phyloP scores from a whole-genome alignment of 805 yeast species.

The Suhomyces canberraensis region DNA sequence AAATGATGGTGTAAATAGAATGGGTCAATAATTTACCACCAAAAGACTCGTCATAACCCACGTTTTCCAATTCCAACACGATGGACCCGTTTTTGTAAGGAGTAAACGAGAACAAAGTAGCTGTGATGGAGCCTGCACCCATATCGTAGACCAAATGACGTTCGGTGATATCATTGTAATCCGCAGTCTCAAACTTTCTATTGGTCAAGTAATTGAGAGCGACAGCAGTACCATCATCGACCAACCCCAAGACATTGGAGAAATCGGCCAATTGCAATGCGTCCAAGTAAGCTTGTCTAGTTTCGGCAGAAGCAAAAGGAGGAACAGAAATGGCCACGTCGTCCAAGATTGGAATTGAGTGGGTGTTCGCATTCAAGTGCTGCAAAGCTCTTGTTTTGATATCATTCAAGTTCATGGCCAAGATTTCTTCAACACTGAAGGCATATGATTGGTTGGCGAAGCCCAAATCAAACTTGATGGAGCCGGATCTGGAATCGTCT shows the following conservation, averaged over 20 bases:
- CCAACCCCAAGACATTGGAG: constrained; percentile 56
- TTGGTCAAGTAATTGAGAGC: constrained; percentile 76
- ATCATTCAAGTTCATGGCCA: constrained; percentile 79
- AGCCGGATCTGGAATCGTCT: constrained; percentile 37
- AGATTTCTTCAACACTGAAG: constrained; percentile 65
- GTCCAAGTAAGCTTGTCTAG: constrained; percentile 70
- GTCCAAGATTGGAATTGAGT: constrained; percentile 46
- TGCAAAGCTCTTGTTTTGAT: constrained; percentile 61
- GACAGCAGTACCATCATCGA: constrained; percentile 91
- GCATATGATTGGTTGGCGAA: constrained; percentile 26
- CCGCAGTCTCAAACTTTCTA: constrained; percentile 36
- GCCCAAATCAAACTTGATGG: constrained; percentile 56
- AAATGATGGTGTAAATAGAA: constrained; percentile 57
- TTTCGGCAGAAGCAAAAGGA: constrained; percentile 58
- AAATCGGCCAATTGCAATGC: constrained; percentile 69
- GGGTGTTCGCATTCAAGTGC: constrained; percentile 36
- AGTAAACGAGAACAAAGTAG: constrained; percentile 71
- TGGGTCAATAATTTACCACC: constrained; percentile 79
- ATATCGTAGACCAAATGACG: constrained; percentile 78
- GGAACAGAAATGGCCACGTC: constrained; percentile 80
- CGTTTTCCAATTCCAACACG: constrained; percentile 62
- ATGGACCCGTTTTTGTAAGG: constrained; percentile 42
- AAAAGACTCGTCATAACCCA: constrained; percentile 61
- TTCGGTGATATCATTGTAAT: constrained; percentile 37
- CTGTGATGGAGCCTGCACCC: constrained; percentile 90